Conservation (phyloP, 768 basidiomycete genomes). For the Hortiboletus flavorubellus region DNA sequence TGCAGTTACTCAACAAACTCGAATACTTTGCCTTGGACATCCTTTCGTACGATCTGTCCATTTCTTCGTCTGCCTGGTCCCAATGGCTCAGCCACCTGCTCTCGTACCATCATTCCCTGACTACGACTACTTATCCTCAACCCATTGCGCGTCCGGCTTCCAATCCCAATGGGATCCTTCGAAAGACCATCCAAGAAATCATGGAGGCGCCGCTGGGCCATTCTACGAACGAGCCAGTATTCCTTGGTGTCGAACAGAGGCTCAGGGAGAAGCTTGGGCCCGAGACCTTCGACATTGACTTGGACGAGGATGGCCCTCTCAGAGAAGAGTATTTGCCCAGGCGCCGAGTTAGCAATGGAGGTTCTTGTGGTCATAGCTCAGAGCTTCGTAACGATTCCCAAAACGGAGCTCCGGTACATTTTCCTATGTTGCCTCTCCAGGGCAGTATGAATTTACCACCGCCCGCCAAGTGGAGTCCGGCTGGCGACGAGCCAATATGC, state of each 20-base stretch:
- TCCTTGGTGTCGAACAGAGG: slow-evolving; percentile 68
- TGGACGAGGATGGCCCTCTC: slow-evolving; percentile 81
- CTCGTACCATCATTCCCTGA: slow-evolving; percentile 61
- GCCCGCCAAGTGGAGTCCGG: slow-evolving; percentile 79
- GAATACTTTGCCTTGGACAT: slow-evolving; percentile 71
- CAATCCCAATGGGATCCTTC: slow-evolving; percentile 66
- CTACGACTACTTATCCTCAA: slow-evolving; percentile 59
- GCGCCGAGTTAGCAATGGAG: slow-evolving; percentile 42
- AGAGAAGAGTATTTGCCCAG: slow-evolving; percentile 77
- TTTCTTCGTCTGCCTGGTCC: slow-evolving; percentile 62
- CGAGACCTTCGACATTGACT: slow-evolving; percentile 67
- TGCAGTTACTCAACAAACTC: slow-evolving; percentile 64
- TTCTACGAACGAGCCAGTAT: slow-evolving; percentile 52
- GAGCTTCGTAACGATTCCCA: slow-evolving; percentile 1
- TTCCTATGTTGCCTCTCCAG: slow-evolving; percentile 8
- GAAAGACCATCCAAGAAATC: slow-evolving; percentile 67
- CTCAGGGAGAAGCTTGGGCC: slow-evolving; percentile 48
- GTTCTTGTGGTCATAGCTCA: slow-evolving; percentile 3
- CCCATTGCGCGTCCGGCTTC: slow-evolving; percentile 76
- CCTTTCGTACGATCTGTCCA: slow-evolving; percentile 66
- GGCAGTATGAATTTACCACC: slow-evolving; percentile 51
- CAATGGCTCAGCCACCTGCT: slow-evolving; percentile 67
- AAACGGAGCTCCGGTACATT: slow-evolving; percentile 1
- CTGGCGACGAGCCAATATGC: slow-evolving; percentile 71
- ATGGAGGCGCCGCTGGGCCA: slow-evolving; percentile 45